Evolutionary conservation across 495 filamentous ascomycete genomes (phyloP).

Genomic region (Sphaerosporella brunnea): DNA sequence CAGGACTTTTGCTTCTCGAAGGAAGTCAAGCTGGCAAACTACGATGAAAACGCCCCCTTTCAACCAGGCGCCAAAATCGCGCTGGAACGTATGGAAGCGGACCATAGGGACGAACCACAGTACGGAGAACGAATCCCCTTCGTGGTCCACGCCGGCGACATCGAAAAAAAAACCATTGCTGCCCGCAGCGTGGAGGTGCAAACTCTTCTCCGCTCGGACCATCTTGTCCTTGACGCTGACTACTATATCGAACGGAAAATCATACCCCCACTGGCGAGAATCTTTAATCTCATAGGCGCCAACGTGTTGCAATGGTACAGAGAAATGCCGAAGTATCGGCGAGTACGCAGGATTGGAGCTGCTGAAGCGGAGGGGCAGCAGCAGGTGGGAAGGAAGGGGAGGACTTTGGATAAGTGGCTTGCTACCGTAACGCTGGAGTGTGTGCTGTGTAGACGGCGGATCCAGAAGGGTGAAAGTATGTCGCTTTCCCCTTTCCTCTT

Average conservation of each 20-base stretch:
- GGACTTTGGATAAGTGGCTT: not conserved
- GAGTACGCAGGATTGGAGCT: constrained; percentile 38
- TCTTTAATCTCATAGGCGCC: constrained; percentile 91
- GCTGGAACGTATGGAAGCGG: constrained; percentile 65
- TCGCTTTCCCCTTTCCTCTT: constrained; percentile 4
- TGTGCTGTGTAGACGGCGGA: not conserved
- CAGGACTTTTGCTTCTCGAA: constrained; percentile 92
- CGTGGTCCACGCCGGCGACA: constrained; percentile 74
- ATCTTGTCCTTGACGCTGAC: constrained; percentile 76
- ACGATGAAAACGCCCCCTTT: constrained; percentile 58
- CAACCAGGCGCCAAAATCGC: constrained; percentile 81
- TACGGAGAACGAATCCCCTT: constrained; percentile 92
- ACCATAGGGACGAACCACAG: constrained; percentile 75
- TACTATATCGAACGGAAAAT: constrained; percentile 95
- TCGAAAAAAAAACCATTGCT: constrained; percentile 56
- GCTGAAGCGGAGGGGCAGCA: not conserved
- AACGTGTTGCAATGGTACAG: constrained; percentile 88
- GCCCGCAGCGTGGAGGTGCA: constrained; percentile 85
- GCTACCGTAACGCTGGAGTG: not conserved
- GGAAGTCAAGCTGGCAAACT: constrained; percentile 80
- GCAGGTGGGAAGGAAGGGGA: not conserved
- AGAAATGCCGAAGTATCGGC: constrained; percentile 82
- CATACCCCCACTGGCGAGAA: constrained; percentile 84
- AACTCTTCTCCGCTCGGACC: constrained; percentile 52
- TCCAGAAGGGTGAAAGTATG: constrained; percentile 37